Evolutionary conservation across 305 asterid species (phyloP).

Genomic region (Withania somnifera): DNA sequence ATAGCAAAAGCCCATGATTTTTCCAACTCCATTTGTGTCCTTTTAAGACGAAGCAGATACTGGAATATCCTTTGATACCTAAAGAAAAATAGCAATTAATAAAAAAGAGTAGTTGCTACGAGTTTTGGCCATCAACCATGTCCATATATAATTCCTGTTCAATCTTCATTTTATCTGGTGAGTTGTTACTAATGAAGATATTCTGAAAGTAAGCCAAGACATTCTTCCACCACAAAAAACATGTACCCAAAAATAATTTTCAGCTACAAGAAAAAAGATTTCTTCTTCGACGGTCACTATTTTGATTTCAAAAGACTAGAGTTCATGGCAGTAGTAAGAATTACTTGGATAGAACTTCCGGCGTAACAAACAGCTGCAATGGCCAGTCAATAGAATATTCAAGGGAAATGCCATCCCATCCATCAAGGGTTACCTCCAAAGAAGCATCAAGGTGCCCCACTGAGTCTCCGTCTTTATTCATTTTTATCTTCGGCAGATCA

Average conservation of each 20-base stretch:
- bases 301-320: neutral
- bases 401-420: slow-evolving; percentile 95
- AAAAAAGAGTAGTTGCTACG: neutral
- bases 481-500: slow-evolving; percentile 60
- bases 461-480: slow-evolving; percentile 50
- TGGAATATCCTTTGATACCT: slow-evolving; percentile 92
- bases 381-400: slow-evolving; percentile 98
- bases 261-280: neutral
- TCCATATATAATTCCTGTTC: neutral
- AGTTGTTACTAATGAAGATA: neutral
- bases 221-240: neutral
- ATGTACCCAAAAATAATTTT: neutral
- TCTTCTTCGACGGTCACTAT: neutral
- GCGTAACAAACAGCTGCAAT: slow-evolving; percentile 82
- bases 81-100: slow-evolving; percentile 13
- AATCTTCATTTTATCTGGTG: neutral
- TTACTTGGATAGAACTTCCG: slow-evolving; percentile 92
- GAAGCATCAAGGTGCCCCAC: slow-evolving; percentile 47
- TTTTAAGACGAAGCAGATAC: slow-evolving; percentile 79
- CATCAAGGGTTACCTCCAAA: slow-evolving; percentile 63
- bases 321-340: slow-evolving; percentile 3
- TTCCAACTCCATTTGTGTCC: slow-evolving; percentile 97
- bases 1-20: slow-evolving; percentile 98
- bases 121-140: neutral
- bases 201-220: neutral